phyloP scores from a whole-genome alignment of 2,329 filamentous ascomycete species.

The Metarhizium album region DNA sequence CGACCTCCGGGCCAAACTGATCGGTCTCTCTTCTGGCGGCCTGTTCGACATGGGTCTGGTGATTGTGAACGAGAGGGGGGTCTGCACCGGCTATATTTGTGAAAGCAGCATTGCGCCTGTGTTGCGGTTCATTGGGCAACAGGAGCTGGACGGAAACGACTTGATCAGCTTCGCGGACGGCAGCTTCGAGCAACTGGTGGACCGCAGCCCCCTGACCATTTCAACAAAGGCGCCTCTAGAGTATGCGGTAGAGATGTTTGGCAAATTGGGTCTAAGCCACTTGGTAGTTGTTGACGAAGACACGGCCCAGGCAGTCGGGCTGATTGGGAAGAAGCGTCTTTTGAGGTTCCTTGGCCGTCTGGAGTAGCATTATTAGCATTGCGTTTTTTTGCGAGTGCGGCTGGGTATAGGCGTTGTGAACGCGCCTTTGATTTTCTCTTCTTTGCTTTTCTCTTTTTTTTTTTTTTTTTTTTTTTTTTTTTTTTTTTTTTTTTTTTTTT shows the following conservation, averaged over 20 bases:
- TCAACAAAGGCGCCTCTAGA: slow-evolving; percentile 43
- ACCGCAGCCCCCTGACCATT: slow-evolving; percentile 40
- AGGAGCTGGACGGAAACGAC: slow-evolving; percentile 13
- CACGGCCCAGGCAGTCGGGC: slow-evolving; percentile 36
- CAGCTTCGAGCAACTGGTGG: slow-evolving; percentile 35
- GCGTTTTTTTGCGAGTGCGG: background rate
- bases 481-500: too few relatives aligned
- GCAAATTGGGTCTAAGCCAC: slow-evolving; percentile 43
- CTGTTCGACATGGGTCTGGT: slow-evolving; percentile 48
- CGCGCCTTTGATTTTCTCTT: too few relatives aligned
- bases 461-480: too few relatives aligned
- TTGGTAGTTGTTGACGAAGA: slow-evolving; percentile 42
- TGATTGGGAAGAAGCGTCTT: slow-evolving; percentile 48
- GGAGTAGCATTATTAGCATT: background rate
- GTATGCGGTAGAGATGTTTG: slow-evolving; percentile 49
- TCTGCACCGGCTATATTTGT: slow-evolving; percentile 44
- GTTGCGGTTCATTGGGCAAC: slow-evolving; percentile 21
- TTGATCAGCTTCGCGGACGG: slow-evolving; percentile 21
- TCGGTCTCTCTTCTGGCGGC: slow-evolving; percentile 34
- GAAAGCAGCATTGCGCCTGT: slow-evolving; percentile 42
- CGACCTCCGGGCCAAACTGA: slow-evolving; percentile 33
- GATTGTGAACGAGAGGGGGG: slow-evolving; percentile 34
- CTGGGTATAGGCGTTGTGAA: background rate
- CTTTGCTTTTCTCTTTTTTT: too few relatives aligned
- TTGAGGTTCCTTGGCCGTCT: slow-evolving; percentile 5